phyloP scores from a whole-genome alignment of 495 filamentous ascomycete species.

The Talaromyces proteolyticus region DNA sequence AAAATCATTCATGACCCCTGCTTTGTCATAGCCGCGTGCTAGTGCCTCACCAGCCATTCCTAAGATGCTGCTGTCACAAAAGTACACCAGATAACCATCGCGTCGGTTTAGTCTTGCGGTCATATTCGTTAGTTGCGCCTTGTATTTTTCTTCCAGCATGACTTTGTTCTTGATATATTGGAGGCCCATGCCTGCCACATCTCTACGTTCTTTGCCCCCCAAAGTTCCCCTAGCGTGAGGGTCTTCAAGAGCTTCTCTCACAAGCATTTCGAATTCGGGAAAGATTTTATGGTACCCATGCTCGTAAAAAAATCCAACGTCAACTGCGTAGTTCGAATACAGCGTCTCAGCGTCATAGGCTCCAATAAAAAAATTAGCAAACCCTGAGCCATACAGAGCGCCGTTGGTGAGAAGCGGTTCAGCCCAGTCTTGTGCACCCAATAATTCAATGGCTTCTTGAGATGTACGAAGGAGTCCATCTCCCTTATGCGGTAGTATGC shows the following conservation, averaged over 20 bases:
- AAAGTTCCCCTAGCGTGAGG: constrained; percentile 12
- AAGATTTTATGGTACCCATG: constrained; percentile 25
- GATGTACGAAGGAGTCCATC: constrained; percentile 13
- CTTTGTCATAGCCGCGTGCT: constrained; percentile 21
- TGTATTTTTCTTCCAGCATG: constrained; percentile 14
- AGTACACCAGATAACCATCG: constrained; percentile 14
- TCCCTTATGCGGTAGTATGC: constrained; percentile 20
- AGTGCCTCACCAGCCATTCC: constrained; percentile 24
- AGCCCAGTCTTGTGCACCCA: constrained; percentile 16
- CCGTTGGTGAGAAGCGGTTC: constrained; percentile 18
- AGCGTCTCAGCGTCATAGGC: constrained; percentile 17
- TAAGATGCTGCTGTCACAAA: constrained; percentile 22
- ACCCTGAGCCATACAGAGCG: constrained; percentile 19
- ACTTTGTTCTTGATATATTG: constrained; percentile 20
- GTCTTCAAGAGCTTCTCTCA: constrained; percentile 11
- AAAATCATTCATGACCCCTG: constrained; percentile 17
- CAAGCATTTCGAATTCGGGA: constrained; percentile 16
- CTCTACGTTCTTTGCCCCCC: constrained; percentile 17
- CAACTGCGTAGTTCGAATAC: constrained; percentile 21
- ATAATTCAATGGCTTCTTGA: constrained; percentile 9
- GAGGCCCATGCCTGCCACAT: constrained; percentile 13
- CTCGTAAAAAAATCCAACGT: constrained; percentile 26
- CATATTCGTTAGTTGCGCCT: constrained; percentile 10
- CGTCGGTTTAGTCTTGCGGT: constrained; percentile 12
- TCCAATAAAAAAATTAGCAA: constrained; percentile 18